Percentiles rank a stretch among this genome's conserved stretches.
Evolutionary conservation across 306 rosid species (phyloP).

Genomic region (Lagenaria siceraria): DNA sequence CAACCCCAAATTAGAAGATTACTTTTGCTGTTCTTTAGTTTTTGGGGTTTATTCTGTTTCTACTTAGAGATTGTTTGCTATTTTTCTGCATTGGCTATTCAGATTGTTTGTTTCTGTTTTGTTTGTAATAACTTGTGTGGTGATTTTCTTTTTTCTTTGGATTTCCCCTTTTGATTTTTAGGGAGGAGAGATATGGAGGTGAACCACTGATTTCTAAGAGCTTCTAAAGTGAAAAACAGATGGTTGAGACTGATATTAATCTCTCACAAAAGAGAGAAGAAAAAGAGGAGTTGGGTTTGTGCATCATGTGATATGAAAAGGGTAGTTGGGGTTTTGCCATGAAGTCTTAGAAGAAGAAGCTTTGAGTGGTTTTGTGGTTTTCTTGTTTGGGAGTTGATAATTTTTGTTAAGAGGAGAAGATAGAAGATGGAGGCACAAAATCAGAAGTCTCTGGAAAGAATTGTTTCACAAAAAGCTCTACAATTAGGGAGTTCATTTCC

Average conservation of each 20-base stretch:
- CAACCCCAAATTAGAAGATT: neutral
- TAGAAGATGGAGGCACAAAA: conserved; percentile 35
- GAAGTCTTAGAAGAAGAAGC: conserved; percentile 8
- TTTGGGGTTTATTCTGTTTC: neutral
- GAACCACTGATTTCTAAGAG: conserved; percentile 13
- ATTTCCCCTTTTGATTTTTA: conserved; percentile 10
- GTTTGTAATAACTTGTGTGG: conserved; percentile 10
- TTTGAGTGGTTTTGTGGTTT: neutral
- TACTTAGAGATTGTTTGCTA: neutral
- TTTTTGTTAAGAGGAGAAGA: neutral
- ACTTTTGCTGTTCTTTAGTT: neutral
- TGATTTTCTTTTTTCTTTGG: neutral
- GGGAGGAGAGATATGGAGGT: conserved; percentile 21
- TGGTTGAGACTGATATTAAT: conserved; percentile 16
- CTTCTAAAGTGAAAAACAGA: conserved; percentile 9
- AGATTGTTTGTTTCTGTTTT: conserved; percentile 6
- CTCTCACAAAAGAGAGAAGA: neutral
- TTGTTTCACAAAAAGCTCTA: conserved; percentile 68
- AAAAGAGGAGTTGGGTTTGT: neutral
- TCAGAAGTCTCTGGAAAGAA: conserved; percentile 62
- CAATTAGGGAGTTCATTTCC: conserved; percentile 75
- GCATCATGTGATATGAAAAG: conserved; percentile 33
- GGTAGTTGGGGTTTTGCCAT: conserved; percentile 18
- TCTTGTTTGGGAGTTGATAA: neutral
- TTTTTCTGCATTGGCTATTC: neutral